phyloP scores from a whole-genome alignment of 2,329 filamentous ascomycete genomes.

The Beauveria asiatica region DNA sequence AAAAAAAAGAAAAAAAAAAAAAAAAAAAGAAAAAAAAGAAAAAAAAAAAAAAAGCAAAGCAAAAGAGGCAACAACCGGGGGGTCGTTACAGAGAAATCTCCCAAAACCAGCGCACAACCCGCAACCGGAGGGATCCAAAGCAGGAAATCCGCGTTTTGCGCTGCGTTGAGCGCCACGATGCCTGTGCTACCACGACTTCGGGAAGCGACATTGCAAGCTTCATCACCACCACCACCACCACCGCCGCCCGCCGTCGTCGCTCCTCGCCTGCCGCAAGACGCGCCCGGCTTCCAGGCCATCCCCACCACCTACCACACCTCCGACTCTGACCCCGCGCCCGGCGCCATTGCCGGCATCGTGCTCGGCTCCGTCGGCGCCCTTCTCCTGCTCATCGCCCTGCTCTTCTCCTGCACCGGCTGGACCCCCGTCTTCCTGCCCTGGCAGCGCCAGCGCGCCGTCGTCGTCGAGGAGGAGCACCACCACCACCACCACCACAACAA shows the following conservation, averaged over 20 bases:
- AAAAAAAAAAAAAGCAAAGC: too few species aligned
- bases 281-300: constrained; percentile 21
- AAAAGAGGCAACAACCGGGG: too few species aligned
- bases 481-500: background rate
- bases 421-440: constrained; percentile 25
- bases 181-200: too few species aligned
- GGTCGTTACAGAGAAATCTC: too few species aligned
- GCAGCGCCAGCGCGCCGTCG: background rate
- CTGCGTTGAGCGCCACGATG: too few species aligned
- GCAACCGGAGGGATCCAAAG: too few species aligned
- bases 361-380: constrained; percentile 41
- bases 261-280: background rate
- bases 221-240: background rate
- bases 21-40: too few species aligned
- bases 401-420: constrained; percentile 41
- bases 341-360: constrained; percentile 35
- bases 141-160: too few species aligned
- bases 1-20: too few species aligned
- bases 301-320: constrained; percentile 27
- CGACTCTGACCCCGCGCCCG: constrained; percentile 30
- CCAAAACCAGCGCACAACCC: too few species aligned
- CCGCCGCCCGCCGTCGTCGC: background rate
- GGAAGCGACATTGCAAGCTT: too few species aligned
- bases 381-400: constrained; percentile 41
- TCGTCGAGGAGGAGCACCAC: background rate